A percentile compares a stretch with the other conserved stretches of the same genome.
phyloP scores from a whole-genome alignment of 2,329 filamentous ascomycete species.

The Aspergillus neoniger region DNA sequence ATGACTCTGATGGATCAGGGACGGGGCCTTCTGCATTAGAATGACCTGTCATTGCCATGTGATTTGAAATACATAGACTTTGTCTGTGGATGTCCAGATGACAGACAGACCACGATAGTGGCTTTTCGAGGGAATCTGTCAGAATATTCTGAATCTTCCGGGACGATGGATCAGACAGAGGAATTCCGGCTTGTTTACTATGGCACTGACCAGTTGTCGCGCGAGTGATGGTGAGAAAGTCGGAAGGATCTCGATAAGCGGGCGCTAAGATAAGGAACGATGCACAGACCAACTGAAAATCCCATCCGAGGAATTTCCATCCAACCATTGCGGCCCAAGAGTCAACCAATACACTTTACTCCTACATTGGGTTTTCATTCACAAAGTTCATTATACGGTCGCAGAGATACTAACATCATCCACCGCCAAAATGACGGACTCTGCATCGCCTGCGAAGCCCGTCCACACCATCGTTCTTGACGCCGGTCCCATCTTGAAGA shows the following conservation, averaged over 20 bases:
- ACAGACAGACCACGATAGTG: not conserved
- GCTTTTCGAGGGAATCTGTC: not conserved
- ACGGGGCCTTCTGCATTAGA: not conserved
- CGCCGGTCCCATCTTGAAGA: conserved; percentile 89
- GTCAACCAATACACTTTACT: not conserved
- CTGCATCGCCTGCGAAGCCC: conserved; percentile 59
- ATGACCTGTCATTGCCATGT: conserved; percentile 8
- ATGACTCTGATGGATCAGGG: not conserved
- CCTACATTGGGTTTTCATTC: not conserved
- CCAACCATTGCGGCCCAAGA: not conserved
- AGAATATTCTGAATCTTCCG: not conserved
- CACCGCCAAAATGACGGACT: conserved; percentile 26
- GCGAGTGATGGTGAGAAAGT: too few relatives aligned
- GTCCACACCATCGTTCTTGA: conserved; percentile 86
- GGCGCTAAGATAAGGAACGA: conserved; percentile 41
- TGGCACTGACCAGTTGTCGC: not conserved
- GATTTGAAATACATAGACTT: conserved; percentile 3
- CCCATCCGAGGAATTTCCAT: conserved; percentile 17
- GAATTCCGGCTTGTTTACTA: not conserved
- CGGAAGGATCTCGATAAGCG: conserved; percentile 6
- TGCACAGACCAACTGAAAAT: conserved; percentile 42
- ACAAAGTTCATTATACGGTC: not conserved
- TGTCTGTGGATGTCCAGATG: not conserved
- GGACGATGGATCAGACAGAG: not conserved
- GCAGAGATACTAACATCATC: not conserved